Percentiles rank a stretch among this genome's conserved stretches.
These are phyloP conservation scores for Cutaneotrichosporon dermatis DNA, from an alignment of 1,284 basidiomycete species.

Conservation along the genomic window DNA sequence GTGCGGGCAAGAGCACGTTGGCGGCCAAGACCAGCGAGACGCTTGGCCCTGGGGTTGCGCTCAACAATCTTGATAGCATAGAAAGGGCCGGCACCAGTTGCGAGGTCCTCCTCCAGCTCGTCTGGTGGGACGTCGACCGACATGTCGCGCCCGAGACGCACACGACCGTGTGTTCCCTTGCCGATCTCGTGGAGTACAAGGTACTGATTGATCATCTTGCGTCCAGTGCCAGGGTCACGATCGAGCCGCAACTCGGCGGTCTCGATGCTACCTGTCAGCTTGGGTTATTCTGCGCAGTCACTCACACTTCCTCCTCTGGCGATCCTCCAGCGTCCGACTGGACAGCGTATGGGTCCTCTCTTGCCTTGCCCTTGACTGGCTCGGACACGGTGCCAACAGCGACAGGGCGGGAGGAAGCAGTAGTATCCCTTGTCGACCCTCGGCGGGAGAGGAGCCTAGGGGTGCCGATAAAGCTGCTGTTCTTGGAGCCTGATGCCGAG, in stretches of 20 bases:
- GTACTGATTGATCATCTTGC: constrained; percentile 72
- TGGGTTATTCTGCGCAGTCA: background rate
- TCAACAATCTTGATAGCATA: constrained; percentile 71
- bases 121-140: constrained; percentile 26
- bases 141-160: constrained; percentile 65
- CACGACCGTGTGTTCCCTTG: constrained; percentile 74
- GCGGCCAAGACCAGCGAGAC: constrained; percentile 54
- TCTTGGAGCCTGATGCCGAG: constrained; percentile 23
- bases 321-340: constrained; percentile 5
- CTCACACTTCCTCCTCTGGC: constrained; percentile 33
- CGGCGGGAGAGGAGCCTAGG: constrained; percentile 23
- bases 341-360: background rate
- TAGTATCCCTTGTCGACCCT: constrained; percentile 20
- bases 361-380: constrained; percentile 2
- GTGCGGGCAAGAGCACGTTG: constrained; percentile 20
- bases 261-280: constrained; percentile 50
- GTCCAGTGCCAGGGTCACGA: constrained; percentile 46
- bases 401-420: background rate
- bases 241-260: constrained; percentile 53
- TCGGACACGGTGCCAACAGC: background rate
- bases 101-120: constrained; percentile 19
- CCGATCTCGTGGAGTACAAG: constrained; percentile 63
- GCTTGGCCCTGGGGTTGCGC: constrained; percentile 60
- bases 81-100: constrained; percentile 15
- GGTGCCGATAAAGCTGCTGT: constrained; percentile 22